These are phyloP conservation scores for Phytophthora kernoviae DNA, from an alignment of 352 stramenopile genomes.

Conservation along the genomic window DNA sequence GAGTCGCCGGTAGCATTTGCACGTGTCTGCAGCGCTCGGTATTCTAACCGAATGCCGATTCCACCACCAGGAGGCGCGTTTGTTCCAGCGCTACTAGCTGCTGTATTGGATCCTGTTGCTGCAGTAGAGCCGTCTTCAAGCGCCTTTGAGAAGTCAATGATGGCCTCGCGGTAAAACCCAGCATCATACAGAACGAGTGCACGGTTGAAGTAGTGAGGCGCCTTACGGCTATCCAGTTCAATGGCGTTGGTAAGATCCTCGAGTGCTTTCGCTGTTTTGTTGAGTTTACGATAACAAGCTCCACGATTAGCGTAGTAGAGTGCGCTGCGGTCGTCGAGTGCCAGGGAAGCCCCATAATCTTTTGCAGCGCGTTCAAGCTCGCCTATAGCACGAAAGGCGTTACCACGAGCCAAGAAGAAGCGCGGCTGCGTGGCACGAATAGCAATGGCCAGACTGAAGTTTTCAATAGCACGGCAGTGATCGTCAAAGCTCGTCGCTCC, in stretches of 20 bases:
- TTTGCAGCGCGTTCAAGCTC: conserved; percentile 65
- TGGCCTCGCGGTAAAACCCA: conserved; percentile 68
- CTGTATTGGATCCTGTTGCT: conserved; percentile 2
- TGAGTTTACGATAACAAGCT: conserved; percentile 77
- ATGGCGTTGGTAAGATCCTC: conserved; percentile 74
- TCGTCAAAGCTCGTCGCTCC: conserved; percentile 58
- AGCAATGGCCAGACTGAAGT: conserved; percentile 75
- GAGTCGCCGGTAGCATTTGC: conserved; percentile 70
- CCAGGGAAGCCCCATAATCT: conserved; percentile 65
- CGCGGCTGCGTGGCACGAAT: conserved; percentile 69
- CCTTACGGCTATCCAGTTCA: conserved; percentile 76
- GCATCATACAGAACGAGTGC: conserved; percentile 71
- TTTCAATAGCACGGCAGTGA: conserved; percentile 76
- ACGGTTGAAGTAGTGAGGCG: conserved; percentile 76
- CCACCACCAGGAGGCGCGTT: conserved; percentile 9
- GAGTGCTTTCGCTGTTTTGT: conserved; percentile 54
- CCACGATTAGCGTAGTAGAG: conserved; percentile 80
- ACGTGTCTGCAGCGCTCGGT: conserved; percentile 67
- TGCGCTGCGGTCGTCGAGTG: conserved; percentile 65
- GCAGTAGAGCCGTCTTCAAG: conserved; percentile 66
- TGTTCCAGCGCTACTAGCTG: conserved; percentile 8
- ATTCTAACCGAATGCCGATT: conserved; percentile 65
- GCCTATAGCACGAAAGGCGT: conserved; percentile 74
- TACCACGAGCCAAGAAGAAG: conserved; percentile 77
- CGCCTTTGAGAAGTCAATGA: conserved; percentile 72